These are phyloP conservation scores for Psilocybe cyanescens DNA, from an alignment of 768 basidiomycete genomes.

Conservation along the genomic window DNA sequence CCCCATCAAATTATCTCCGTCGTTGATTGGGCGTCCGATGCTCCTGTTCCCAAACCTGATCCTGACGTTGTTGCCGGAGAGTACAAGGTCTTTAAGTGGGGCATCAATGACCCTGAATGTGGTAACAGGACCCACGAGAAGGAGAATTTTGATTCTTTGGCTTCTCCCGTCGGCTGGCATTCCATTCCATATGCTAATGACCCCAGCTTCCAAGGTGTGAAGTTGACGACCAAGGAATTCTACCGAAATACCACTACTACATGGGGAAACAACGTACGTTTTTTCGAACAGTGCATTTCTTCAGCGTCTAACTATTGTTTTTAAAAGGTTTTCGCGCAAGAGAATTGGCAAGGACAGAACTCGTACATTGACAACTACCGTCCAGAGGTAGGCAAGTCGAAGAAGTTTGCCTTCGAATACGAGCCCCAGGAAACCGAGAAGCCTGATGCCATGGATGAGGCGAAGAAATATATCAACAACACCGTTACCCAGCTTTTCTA, in stretches of 20 bases:
- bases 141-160: constrained; percentile 75
- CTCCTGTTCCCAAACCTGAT: constrained; percentile 41
- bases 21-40: constrained; percentile 94
- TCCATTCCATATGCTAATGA: constrained; percentile 73
- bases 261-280: constrained; percentile 79
- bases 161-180: constrained; percentile 94
- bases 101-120: constrained; percentile 81
- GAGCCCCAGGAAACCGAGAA: constrained; percentile 61
- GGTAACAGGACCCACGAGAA: constrained; percentile 62
- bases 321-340: constrained; percentile 86
- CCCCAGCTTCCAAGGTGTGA: constrained; percentile 46
- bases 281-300: not conserved
- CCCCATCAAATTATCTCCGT: constrained; percentile 86
- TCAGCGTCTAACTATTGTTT: not conserved
- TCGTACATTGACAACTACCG: constrained; percentile 75
- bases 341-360: constrained; percentile 85
- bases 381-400: constrained; percentile 61
- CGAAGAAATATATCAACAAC: constrained; percentile 83
- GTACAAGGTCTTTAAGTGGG: constrained; percentile 81
- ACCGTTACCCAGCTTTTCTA: constrained; percentile 92
- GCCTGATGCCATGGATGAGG: constrained; percentile 66
- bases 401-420: constrained; percentile 77
- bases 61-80: constrained; percentile 37
- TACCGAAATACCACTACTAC: constrained; percentile 79
- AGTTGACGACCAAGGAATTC: constrained; percentile 31